Percentiles rank a stretch among this genome's conserved stretches.
Conservation (phyloP, 176 grass and related monocot genomes). For the Musa schizocarpa region DNA sequence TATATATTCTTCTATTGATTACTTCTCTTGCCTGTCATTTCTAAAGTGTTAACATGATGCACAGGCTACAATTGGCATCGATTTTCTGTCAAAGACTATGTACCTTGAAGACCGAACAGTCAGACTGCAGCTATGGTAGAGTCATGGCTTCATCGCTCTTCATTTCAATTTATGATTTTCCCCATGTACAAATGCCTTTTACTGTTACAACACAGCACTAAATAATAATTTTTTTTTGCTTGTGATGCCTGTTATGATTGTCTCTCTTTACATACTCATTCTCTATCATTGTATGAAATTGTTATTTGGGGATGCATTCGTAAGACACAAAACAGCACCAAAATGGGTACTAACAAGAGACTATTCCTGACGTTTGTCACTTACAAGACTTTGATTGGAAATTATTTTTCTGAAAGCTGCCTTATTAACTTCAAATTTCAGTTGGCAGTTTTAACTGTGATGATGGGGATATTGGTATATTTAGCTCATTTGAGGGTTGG, state of each 20-base stretch:
- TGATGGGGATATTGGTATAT: not conserved
- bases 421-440: not conserved
- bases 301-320: not conserved
- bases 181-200: not conserved
- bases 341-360: too few relatives aligned
- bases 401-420: not conserved
- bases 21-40: not conserved
- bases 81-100: constrained; percentile 3
- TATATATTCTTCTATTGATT: not conserved
- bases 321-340: not conserved
- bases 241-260: not conserved
- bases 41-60: not conserved
- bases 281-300: not conserved
- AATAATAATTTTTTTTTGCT: not conserved
- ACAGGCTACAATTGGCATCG: constrained; percentile 2
- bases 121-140: not conserved
- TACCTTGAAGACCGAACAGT: constrained; percentile 3
- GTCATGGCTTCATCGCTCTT: not conserved
- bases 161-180: not conserved
- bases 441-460: not conserved
- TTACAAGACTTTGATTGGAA: not conserved
- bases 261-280: not conserved
- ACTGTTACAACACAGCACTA: not conserved
- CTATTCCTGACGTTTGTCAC: too few relatives aligned
- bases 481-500: not conserved